Percentiles rank a stretch among this genome's conserved stretches.
These are phyloP conservation scores for Mallotus nudiflorus DNA, from an alignment of 345 rosid genomes.

Conservation along the genomic window DNA sequence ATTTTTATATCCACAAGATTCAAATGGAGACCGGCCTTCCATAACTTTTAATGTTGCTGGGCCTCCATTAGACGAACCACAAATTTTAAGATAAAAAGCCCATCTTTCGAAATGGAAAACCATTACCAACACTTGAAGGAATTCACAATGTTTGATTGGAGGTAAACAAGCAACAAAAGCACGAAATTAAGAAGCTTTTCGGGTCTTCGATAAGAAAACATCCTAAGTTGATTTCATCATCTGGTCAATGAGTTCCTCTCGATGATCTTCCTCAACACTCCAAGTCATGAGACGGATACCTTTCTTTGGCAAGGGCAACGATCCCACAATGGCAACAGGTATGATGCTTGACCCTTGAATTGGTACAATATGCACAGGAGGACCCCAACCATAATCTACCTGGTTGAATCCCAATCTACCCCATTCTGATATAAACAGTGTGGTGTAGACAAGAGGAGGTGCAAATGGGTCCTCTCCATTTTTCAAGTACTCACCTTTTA, in stretches of 20 bases:
- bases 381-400: constrained; percentile 65
- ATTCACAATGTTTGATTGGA: too few relatives aligned
- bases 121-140: too few relatives aligned
- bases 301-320: constrained; percentile 46
- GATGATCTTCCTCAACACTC: constrained; percentile 57
- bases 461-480: constrained; percentile 54
- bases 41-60: too few relatives aligned
- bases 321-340: constrained; percentile 61
- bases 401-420: constrained; percentile 62
- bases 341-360: constrained; percentile 54
- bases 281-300: constrained; percentile 74
- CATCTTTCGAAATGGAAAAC: too few relatives aligned
- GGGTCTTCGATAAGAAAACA: neutral
- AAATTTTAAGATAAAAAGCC: too few relatives aligned
- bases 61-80: too few relatives aligned
- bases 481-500: constrained; percentile 33
- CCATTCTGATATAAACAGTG: constrained; percentile 65
- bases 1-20: too few relatives aligned
- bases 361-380: constrained; percentile 51
- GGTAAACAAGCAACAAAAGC: neutral
- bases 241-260: constrained; percentile 35
- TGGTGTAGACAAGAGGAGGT: constrained; percentile 46
- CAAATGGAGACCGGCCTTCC: too few relatives aligned
- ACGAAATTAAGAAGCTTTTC: neutral
- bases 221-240: constrained; percentile 26